Percentiles rank a stretch among this genome's conserved stretches.
phyloP scores from a whole-genome alignment of 2,329 filamentous ascomycete species.

The Huntiella abstrusa region DNA sequence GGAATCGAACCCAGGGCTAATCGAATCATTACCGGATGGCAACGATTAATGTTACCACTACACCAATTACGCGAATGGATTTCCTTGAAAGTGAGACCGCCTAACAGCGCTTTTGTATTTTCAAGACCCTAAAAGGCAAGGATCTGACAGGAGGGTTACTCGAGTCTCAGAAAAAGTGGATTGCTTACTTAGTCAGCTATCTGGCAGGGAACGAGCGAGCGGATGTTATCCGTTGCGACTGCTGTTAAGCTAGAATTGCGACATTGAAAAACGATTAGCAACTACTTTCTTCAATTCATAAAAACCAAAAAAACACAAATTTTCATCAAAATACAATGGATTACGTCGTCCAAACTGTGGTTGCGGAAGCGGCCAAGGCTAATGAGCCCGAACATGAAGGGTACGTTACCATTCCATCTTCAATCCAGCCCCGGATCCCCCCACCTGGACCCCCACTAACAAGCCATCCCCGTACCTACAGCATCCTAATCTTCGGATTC shows the following conservation, averaged over 20 bases:
- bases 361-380: constrained; percentile 31
- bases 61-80: constrained; percentile 9
- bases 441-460: background rate
- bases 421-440: background rate
- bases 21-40: constrained; percentile 11
- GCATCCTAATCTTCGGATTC: constrained; percentile 22
- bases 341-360: constrained; percentile 36
- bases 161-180: too few relatives aligned
- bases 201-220: too few relatives aligned
- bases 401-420: constrained; percentile 4
- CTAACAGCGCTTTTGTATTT: too few relatives aligned
- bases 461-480: background rate
- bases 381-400: constrained; percentile 12
- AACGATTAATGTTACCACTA: constrained; percentile 12
- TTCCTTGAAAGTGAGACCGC: too few relatives aligned
- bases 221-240: too few relatives aligned
- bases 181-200: too few relatives aligned
- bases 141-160: too few relatives aligned
- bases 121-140: too few relatives aligned
- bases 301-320: too few relatives aligned
- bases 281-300: too few relatives aligned
- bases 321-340: constrained; percentile 24
- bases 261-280: too few relatives aligned
- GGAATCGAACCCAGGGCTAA: constrained; percentile 11
- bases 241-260: too few relatives aligned